These are phyloP conservation scores for Nitzschia sp. DNA, from an alignment of 108 stramenopile species.

Conservation along the genomic window DNA sequence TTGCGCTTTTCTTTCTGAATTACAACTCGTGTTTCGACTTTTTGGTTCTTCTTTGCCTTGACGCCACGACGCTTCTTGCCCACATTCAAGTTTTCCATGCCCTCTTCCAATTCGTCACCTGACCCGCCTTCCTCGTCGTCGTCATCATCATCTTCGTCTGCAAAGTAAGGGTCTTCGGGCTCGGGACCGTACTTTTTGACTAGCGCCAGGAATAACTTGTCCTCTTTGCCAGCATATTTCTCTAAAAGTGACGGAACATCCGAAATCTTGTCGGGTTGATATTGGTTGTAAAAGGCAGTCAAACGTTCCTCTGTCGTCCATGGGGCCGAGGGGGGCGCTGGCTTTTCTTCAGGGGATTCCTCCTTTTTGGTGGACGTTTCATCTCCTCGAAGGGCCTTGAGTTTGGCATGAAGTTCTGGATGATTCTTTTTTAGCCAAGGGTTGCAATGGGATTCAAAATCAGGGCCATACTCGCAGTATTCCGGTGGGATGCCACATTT, in stretches of 20 bases:
- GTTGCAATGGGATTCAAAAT: slow-evolving; percentile 81
- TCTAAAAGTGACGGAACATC: slow-evolving; percentile 67
- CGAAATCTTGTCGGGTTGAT: slow-evolving; percentile 84
- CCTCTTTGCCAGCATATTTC: slow-evolving; percentile 92
- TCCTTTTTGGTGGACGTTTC: slow-evolving; percentile 3
- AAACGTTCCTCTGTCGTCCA: slow-evolving; percentile 84
- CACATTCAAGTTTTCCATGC: slow-evolving; percentile 44
- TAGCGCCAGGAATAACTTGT: slow-evolving; percentile 83
- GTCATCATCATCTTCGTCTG: slow-evolving; percentile 52
- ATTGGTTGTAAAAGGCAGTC: slow-evolving; percentile 79
- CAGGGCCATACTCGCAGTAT: slow-evolving; percentile 95
- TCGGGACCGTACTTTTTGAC: slow-evolving; percentile 90
- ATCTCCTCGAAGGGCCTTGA: slow-evolving; percentile 30
- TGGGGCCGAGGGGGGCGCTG: slow-evolving; percentile 39
- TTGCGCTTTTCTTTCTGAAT: slow-evolving; percentile 83
- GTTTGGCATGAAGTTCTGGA: slow-evolving; percentile 50
- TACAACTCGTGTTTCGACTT: slow-evolving; percentile 72
- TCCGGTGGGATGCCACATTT: slow-evolving; percentile 96
- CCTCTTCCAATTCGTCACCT: slow-evolving; percentile 37
- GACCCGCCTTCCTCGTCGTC: slow-evolving; percentile 53
- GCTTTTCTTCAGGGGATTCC: slow-evolving; percentile 7
- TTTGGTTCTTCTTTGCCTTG: slow-evolving; percentile 62
- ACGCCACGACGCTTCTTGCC: slow-evolving; percentile 80
- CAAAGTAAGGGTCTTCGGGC: slow-evolving; percentile 82
- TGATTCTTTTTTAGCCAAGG: slow-evolving; percentile 77